Evolutionary conservation across 2,329 filamentous ascomycete genomes (phyloP), one percentile per base, ranked within the genome.

Genomic region (Ceratocystis alfenasii): DNA sequence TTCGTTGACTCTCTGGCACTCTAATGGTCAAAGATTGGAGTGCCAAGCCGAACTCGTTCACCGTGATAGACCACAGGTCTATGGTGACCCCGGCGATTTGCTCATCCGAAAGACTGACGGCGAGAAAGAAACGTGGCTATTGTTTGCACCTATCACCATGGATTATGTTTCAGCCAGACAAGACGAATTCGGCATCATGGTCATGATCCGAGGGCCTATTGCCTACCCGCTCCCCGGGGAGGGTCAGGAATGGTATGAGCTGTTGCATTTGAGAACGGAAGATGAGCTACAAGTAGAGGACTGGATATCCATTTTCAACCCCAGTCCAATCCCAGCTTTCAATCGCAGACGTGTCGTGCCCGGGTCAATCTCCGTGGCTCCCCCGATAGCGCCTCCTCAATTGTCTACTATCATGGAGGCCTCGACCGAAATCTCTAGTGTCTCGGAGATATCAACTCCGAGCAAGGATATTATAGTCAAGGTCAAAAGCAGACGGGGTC

Each of bases 61-160:
- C 69, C 85, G 94, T 72, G 93, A 97, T 72, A 90, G 90, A 70
- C 80, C 85, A 28, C 79, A 82, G n/a, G 82, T 83, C 62, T 80
- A 82, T 45, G 82, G 83, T 2, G 83, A 87, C 69, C 78, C 83
- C 62, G 91, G 93, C 5, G 94, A 99, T 74, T 74, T 99, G n/a
- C 82, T 99, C 25, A 87, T 99, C 66, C 92, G 93, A 70, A 92
- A 97, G 74, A 85, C 91, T n/a, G 90, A 91, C 57, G 82, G 84
- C 64, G 81, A 82, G 5, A 85, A 87, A 15, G 84, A 85, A 64
- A 78, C 80, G 33, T 97, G 90, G 85, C 81, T 99, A 3, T 81
- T 99, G 0, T 96, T 99, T 72, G 88, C 92, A n/a, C 93, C 94
- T 0, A 80, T 96, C n/a, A 80, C 86, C 20, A 80, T 84, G 69